A percentile compares a stretch with the other conserved stretches of the same genome.
Evolutionary conservation across 495 filamentous ascomycete genomes (phyloP).

Genomic region (Penicillium ucsense): DNA sequence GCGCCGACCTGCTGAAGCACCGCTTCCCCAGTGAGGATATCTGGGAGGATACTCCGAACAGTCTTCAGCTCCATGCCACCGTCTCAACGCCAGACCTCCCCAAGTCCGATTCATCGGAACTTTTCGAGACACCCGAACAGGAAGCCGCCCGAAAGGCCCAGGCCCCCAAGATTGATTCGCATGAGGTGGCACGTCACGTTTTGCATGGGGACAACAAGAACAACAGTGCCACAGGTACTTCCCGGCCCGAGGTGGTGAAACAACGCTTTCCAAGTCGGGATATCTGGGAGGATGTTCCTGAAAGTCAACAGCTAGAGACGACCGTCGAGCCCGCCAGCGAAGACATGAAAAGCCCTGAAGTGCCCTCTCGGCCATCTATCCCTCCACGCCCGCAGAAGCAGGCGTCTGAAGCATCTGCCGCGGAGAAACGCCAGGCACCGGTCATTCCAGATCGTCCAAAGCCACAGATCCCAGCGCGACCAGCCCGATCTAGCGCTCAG

Average conservation of each 20-base stretch:
- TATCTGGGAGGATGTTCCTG: slow-evolving; percentile 93
- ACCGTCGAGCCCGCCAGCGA: slow-evolving; percentile 58
- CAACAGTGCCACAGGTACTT: slow-evolving; percentile 29
- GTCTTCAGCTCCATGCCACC: slow-evolving; percentile 70
- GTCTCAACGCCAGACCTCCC: slow-evolving; percentile 68
- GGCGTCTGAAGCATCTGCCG: slow-evolving; percentile 32
- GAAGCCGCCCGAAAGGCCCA: slow-evolving; percentile 44
- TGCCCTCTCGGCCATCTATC: slow-evolving; percentile 30
- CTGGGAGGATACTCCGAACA: slow-evolving; percentile 94
- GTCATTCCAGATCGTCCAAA: slow-evolving; percentile 64
- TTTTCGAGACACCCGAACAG: slow-evolving; percentile 48
- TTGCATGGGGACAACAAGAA: slow-evolving; percentile 18
- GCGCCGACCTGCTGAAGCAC: slow-evolving; percentile 53
- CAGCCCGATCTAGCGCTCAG: slow-evolving; percentile 43
- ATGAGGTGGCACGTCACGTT: slow-evolving; percentile 35
- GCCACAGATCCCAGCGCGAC: slow-evolving; percentile 66
- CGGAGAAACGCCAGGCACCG: slow-evolving; percentile 42
- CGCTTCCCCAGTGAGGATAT: slow-evolving; percentile 90
- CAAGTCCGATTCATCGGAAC: slow-evolving; percentile 14
- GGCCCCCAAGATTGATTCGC: slow-evolving; percentile 35
- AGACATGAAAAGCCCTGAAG: slow-evolving; percentile 32
- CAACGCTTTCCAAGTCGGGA: slow-evolving; percentile 88
- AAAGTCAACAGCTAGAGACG: slow-evolving; percentile 70
- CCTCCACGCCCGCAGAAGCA: slow-evolving; percentile 35
- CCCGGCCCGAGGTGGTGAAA: slow-evolving; percentile 42